Conservation (phyloP, 257 asterid species). For the Solanum chiquidenum region DNA sequence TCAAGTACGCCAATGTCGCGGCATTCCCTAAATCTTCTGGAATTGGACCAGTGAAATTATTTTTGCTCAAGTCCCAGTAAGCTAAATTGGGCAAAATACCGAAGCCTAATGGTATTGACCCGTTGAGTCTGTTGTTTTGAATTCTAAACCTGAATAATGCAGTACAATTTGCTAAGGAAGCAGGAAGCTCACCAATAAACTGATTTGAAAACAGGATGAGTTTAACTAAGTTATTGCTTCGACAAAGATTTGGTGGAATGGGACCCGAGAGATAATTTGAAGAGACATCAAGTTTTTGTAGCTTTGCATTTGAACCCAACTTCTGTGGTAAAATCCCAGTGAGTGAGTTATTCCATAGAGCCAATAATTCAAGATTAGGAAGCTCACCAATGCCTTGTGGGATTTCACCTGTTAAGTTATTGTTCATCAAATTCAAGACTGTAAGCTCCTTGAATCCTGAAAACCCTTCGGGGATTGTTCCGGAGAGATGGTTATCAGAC, state of each 20-base stretch:
- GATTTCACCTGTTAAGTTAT: slow-evolving; percentile 56
- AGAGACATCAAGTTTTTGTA: slow-evolving; percentile 67
- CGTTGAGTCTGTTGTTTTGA: slow-evolving; percentile 65
- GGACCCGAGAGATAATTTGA: slow-evolving; percentile 63
- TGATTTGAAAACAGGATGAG: slow-evolving; percentile 68
- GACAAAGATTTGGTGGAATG: slow-evolving; percentile 69
- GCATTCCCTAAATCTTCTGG: slow-evolving; percentile 72
- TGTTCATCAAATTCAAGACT: slow-evolving; percentile 46
- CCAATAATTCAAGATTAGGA: slow-evolving; percentile 44
- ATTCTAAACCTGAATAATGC: slow-evolving; percentile 47
- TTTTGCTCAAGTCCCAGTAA: slow-evolving; percentile 58
- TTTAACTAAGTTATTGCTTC: slow-evolving; percentile 30
- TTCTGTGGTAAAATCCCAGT: slow-evolving; percentile 59
- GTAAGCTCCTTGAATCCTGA: slow-evolving; percentile 32
- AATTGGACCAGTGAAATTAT: slow-evolving; percentile 48
- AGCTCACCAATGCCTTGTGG: slow-evolving; percentile 67
- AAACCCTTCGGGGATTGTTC: slow-evolving; percentile 45
- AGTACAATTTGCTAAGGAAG: slow-evolving; percentile 53
- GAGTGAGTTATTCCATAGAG: slow-evolving; percentile 76
- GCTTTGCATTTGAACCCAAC: slow-evolving; percentile 58
- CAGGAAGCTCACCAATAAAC: slow-evolving; percentile 54
- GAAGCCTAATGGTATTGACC: slow-evolving; percentile 73
- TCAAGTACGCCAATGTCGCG: slow-evolving; percentile 33
- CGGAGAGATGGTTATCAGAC: slow-evolving; percentile 59
- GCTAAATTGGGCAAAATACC: slow-evolving; percentile 60